phyloP scores from a whole-genome alignment of 441 rosid species.

The Pelargonium cotyledonis region DNA sequence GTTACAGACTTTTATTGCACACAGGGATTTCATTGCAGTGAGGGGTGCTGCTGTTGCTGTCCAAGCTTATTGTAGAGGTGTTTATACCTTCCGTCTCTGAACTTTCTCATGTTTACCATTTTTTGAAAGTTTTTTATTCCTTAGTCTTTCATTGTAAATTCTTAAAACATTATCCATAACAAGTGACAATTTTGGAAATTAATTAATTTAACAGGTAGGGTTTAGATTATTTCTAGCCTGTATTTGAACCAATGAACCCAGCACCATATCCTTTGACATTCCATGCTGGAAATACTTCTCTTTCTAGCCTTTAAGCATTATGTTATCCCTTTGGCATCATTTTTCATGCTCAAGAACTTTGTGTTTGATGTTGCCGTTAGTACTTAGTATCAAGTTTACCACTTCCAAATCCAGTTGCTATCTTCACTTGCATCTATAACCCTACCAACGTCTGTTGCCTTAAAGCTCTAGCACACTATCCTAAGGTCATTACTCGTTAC shows the following conservation, averaged over 20 bases:
- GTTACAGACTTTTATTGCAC: conserved; percentile 57
- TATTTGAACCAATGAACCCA: not conserved
- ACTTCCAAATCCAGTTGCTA: not conserved
- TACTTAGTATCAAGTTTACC: not conserved
- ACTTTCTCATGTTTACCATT: not conserved
- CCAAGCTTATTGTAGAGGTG: conserved; percentile 92
- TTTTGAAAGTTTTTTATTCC: not conserved
- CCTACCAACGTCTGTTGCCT: not conserved
- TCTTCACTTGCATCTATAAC: not conserved
- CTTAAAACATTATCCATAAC: not conserved
- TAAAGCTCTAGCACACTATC: not conserved
- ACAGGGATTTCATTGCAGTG: conserved; percentile 42
- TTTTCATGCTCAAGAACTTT: not conserved
- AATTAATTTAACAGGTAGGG: too few species aligned
- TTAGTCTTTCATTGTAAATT: not conserved
- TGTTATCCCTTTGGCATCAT: not conserved
- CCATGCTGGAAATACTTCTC: not conserved
- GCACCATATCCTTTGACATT: not conserved
- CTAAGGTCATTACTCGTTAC: not conserved
- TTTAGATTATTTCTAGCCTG: too few species aligned
- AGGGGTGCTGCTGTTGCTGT: conserved; percentile 58
- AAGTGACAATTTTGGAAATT: not conserved
- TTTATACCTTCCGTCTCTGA: conserved; percentile 11
- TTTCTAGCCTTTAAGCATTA: not conserved
- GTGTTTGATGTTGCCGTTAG: not conserved